Evolutionary conservation across 2,329 filamentous ascomycete species (phyloP).

Genomic region (Colletotrichum eremochloae): DNA sequence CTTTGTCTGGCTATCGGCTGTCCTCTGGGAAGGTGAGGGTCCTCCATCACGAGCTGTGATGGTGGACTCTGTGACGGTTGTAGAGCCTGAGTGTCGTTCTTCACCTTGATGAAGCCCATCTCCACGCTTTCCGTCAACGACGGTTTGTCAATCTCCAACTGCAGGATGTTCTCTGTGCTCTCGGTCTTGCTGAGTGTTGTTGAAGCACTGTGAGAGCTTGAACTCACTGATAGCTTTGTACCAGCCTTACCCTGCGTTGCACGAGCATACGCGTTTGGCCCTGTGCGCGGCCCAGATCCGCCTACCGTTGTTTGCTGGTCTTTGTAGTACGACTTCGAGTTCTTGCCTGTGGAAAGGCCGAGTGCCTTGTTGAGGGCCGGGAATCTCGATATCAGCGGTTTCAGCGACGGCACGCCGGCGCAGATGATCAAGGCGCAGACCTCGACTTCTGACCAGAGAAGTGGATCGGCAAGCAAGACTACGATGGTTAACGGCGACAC

Average conservation of each 20-base stretch:
- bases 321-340: conserved; percentile 35
- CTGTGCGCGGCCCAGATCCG: conserved; percentile 29
- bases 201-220: conserved; percentile 21
- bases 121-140: conserved; percentile 35
- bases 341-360: conserved; percentile 46
- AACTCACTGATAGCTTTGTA: conserved; percentile 30
- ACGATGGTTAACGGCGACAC: background rate
- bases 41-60: conserved; percentile 30
- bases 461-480: conserved; percentile 47
- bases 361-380: conserved; percentile 49
- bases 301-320: conserved; percentile 35
- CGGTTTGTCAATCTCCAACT: conserved; percentile 29
- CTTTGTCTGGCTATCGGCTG: conserved; percentile 28
- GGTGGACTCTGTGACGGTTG: background rate
- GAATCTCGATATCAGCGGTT: conserved; percentile 48
- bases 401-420: conserved; percentile 50
- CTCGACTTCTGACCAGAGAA: conserved; percentile 51
- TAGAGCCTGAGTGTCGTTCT: conserved; percentile 12
- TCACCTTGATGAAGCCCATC: conserved; percentile 38
- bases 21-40: conserved; percentile 36
- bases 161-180: conserved; percentile 38
- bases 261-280: conserved; percentile 31
- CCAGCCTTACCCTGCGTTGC: conserved; percentile 8
- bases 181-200: conserved; percentile 25
- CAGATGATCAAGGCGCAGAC: conserved; percentile 50